phyloP scores from a whole-genome alignment of 345 rosid species.

The Euclidium syriacum region DNA sequence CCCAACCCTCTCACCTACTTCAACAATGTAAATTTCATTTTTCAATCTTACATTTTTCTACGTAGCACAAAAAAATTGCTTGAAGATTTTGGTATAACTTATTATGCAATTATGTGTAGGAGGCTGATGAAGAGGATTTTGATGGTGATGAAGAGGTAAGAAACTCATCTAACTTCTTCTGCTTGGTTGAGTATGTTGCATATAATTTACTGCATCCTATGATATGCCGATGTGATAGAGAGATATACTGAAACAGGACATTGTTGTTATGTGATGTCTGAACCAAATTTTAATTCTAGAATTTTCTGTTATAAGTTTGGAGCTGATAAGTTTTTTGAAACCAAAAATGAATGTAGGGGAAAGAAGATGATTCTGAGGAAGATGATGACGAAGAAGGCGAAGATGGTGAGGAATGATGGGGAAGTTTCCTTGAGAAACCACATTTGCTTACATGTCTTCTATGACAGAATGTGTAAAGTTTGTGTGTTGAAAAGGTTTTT shows the following conservation, averaged over 20 bases:
- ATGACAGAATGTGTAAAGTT: conserved; percentile 19
- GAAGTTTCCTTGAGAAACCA: neutral
- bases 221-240: neutral
- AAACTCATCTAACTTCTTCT: neutral
- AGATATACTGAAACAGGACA: neutral
- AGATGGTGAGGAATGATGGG: conserved; percentile 28
- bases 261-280: neutral
- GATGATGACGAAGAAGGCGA: conserved; percentile 44
- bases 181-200: neutral
- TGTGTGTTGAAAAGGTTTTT: conserved; percentile 13
- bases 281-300: too few relatives aligned
- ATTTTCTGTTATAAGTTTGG: neutral
- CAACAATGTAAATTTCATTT: conserved; percentile 50
- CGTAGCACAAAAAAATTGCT: neutral
- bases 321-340: neutral
- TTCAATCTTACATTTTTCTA: neutral
- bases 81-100: neutral
- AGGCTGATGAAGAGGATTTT: conserved; percentile 63
- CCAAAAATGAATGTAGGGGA: conserved; percentile 33
- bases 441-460: conserved; percentile 25
- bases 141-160: conserved; percentile 61
- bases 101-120: conserved; percentile 36
- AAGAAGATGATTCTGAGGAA: conserved; percentile 50
- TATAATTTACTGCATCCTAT: neutral
- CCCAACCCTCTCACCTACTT: conserved; percentile 87